Percentiles rank a stretch among this genome's conserved stretches.
Conservation (phyloP, 441 rosid species). For the Euphorbia schlechtendalii region DNA sequence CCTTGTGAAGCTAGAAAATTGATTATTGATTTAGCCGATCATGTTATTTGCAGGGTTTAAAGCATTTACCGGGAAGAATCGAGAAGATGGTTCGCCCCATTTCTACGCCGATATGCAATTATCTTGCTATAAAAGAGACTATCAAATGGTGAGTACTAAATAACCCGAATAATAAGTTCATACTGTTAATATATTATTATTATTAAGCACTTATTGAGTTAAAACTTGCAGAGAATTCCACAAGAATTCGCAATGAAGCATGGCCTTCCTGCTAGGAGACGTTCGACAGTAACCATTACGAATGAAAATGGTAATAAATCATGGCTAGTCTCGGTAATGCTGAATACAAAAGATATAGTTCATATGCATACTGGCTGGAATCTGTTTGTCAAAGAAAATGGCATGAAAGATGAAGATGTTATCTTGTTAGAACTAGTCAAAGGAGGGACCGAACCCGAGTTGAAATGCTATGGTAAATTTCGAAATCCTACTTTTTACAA, state of each 20-base stretch:
- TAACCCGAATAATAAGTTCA: not conserved
- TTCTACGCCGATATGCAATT: not conserved
- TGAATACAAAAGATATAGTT: not conserved
- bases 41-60: conserved; percentile 6
- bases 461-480: conserved; percentile 6
- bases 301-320: conserved; percentile 14
- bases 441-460: not conserved
- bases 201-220: not conserved
- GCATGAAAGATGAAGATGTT: conserved; percentile 2
- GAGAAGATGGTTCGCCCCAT: conserved; percentile 5
- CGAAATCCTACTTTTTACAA: not conserved
- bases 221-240: conserved; percentile 5
- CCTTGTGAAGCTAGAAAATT: not conserved
- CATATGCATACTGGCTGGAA: not conserved
- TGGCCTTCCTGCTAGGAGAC: not conserved
- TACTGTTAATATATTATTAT: too few relatives aligned
- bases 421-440: conserved; percentile 7
- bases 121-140: not conserved
- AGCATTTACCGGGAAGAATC: not conserved
- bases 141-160: conserved; percentile 10
- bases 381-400: conserved; percentile 1
- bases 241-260: not conserved
- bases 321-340: not conserved
- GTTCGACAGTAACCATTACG: conserved; percentile 2
- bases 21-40: not conserved